A percentile compares a stretch with the other conserved stretches of the same genome.
Conservation (phyloP, 345 rosid species). For the Moricandia arvensis region DNA sequence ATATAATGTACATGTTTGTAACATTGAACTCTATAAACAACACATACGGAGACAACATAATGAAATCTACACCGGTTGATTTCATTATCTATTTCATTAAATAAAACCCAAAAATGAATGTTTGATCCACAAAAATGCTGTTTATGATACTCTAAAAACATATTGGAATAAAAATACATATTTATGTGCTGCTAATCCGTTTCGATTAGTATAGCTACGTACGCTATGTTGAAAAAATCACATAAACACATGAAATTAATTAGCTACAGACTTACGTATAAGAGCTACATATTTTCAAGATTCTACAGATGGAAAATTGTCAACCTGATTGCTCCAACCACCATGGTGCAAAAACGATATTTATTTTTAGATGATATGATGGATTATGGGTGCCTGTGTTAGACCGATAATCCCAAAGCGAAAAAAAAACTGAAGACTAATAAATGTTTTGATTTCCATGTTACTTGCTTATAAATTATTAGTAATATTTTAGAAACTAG, state of each 20-base stretch:
- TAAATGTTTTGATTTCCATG: not conserved
- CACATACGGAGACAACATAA: not conserved
- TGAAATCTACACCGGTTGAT: not conserved
- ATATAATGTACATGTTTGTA: not conserved
- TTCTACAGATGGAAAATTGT: not conserved
- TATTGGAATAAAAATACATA: not conserved
- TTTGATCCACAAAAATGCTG: not conserved
- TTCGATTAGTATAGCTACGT: not conserved
- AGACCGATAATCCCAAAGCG: not conserved
- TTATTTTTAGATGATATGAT: not conserved
- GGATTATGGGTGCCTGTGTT: not conserved
- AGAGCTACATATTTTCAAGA: not conserved
- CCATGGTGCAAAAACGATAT: not conserved
- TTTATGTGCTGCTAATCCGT: not conserved
- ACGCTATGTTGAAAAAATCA: not conserved
- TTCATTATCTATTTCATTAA: not conserved
- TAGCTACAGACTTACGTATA: not conserved
- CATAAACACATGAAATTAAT: conserved; percentile 4
- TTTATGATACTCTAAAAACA: not conserved
- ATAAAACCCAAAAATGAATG: not conserved
- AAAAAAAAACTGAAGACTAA: not conserved
- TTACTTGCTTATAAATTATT: not conserved
- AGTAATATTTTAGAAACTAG: too few species aligned
- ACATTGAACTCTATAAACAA: not conserved
- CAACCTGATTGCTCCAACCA: conserved; percentile 14